Evolutionary conservation across 148 eudicot species (phyloP).

Genomic region (Spergularia bocconei): DNA sequence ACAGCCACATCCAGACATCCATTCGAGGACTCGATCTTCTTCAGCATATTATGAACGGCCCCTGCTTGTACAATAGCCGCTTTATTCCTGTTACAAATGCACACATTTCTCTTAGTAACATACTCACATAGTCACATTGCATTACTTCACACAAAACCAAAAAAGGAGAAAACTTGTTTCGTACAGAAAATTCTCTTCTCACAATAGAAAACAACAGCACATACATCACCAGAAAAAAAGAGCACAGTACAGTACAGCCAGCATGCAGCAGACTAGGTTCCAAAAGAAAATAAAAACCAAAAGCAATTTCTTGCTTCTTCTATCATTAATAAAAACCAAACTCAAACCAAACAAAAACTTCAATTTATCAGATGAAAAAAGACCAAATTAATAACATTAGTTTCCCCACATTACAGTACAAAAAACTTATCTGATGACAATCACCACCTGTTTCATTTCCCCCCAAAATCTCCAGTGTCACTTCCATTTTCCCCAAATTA

Average conservation of each 20-base stretch:
- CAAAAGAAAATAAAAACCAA: constrained; percentile 10
- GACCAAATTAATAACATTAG: not conserved
- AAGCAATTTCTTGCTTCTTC: not conserved
- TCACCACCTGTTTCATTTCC: not conserved
- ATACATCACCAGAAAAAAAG: constrained; percentile 7
- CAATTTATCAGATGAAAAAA: constrained; percentile 21
- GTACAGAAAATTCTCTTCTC: constrained; percentile 5
- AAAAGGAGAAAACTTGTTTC: not conserved
- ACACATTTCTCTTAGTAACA: not conserved
- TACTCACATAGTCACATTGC: not conserved
- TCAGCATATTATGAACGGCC: constrained; percentile 87
- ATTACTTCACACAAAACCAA: too few species aligned
- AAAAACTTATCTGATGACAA: not conserved
- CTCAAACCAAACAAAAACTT: constrained; percentile 16
- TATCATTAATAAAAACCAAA: not conserved
- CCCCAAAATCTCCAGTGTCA: not conserved
- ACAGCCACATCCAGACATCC: constrained; percentile 33
- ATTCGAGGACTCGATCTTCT: constrained; percentile 50
- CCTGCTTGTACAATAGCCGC: constrained; percentile 90
- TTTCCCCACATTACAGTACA: constrained; percentile 9
- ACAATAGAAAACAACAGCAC: constrained; percentile 14
- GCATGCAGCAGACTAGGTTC: constrained; percentile 2
- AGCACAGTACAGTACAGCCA: constrained; percentile 14
- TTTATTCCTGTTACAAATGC: constrained; percentile 59
- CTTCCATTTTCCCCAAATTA: not conserved